Evolutionary conservation across 371 early-diverging fungal species (phyloP), one percentile per base, ranked within the genome.

Genomic region (Cokeromyces recurvatus): DNA sequence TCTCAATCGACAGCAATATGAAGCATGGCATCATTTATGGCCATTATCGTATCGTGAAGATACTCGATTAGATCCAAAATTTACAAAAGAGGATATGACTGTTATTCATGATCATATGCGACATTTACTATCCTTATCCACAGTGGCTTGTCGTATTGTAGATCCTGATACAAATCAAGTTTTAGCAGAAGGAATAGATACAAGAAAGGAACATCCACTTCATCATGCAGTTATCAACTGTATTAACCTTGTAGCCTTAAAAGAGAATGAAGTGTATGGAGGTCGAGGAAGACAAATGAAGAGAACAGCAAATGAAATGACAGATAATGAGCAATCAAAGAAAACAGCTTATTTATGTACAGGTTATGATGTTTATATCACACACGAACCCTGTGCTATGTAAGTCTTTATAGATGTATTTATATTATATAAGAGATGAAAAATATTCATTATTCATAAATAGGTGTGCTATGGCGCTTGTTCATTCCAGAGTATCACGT

Each of bases 391-490:
- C 21, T 85, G 85, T 49, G 76, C 80, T 36, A 85, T 82, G 85
- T 79, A 68, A 62, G 66, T n/a, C 19, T 20, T 22, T 17, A 27
- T 27, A n/a, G n/a, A n/a, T n/a, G n/a, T n/a, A n/a, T n/a, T n/a
- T n/a, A n/a, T n/a, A n/a, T n/a, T n/a, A n/a, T n/a, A n/a, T n/a
- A n/a, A n/a, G n/a, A n/a, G n/a, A n/a, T n/a, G n/a, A n/a, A n/a
- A n/a, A n/a, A n/a, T n/a, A n/a, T n/a, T n/a, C n/a, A n/a, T n/a
- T n/a, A n/a, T n/a, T n/a, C n/a, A 9, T 36, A 10, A 25, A 29
- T 51, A 84, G 84, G 82, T 87, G 90, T 54, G 64, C 86, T 2
- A 89, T 89, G 90, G 87, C 85, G 1, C 53, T 89, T 15, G 78
- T 89, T 5, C 90, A 89, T 65, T 89, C 90, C 4, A 74, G 90